Base-by-base conservation (phyloP, 225 moss, liverwort and hornwort species). In the Climacium dendroides region DNA sequence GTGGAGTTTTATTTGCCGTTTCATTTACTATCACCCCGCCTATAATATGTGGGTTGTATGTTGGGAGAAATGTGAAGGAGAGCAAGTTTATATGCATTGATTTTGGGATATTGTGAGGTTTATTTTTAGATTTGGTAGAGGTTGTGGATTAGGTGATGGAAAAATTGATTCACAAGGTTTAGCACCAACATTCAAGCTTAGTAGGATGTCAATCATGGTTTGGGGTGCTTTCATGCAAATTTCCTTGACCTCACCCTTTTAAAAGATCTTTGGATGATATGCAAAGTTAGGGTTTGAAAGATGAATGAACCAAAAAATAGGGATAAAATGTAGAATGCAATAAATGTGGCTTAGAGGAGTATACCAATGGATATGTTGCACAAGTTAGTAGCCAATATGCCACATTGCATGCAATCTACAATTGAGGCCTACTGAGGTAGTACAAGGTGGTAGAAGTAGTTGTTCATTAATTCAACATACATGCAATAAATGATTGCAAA, bases 201-300 rank as follows among this genome's bases (percentile, higher is more conserved):
- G 16, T 5, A 62, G 0, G 16, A 16, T 32, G 32, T n/a, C n/a
- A n/a, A n/a, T n/a, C n/a, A n/a, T n/a, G n/a, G n/a, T n/a, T n/a
- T n/a, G n/a, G n/a, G n/a, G n/a, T n/a, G n/a, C 35, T 65, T 65
- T 6, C 45, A 45, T 45, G 48, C 48, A 48, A 48, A 48, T 48
- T 13, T 10, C 13, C 13, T 48, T 48, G 13, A 48, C 4, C 62
- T 62, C 16, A 32, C 4, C 5, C 32, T 28, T 16, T 3, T 16
- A 1, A 4, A 30, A 62, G 15, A 8, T 30, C 7, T 62, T 62
- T 62, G 8, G 8, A 62, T 30, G 62, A 62, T 8, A 16, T 16
- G 16, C 7, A 30, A 32, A 32, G 5, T 16, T 3, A 62, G 3
- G 62, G 62, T 30, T 0, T 8, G 0, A 2, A 1, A 62, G 1